These are phyloP conservation scores for Cymbidium sinense DNA, from an alignment of 106 monocot species.

Conservation along the genomic window DNA sequence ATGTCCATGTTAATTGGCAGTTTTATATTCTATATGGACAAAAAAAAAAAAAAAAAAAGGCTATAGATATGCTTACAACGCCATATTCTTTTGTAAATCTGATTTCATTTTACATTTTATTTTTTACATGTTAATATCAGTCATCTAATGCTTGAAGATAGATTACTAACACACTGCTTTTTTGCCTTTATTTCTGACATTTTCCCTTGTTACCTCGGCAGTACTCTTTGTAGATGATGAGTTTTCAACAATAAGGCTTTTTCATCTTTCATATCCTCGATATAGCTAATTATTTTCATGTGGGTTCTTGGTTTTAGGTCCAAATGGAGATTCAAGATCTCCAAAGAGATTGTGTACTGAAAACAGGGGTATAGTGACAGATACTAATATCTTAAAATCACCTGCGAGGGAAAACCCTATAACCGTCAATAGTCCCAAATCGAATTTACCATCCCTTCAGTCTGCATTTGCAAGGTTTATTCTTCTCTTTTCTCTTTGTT, in stretches of 20 bases:
- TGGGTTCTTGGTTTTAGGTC: neutral
- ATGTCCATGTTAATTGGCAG: too few relatives aligned
- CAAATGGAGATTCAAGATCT: slow-evolving; percentile 42
- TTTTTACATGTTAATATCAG: too few relatives aligned
- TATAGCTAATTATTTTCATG: neutral
- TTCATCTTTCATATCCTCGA: neutral
- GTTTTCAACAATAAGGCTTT: neutral
- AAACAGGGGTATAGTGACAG: slow-evolving; percentile 38
- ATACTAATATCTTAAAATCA: slow-evolving; percentile 59
- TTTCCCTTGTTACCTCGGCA: neutral
- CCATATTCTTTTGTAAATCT: too few relatives aligned
- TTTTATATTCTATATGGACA: too few relatives aligned
- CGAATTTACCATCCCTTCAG: slow-evolving; percentile 76
- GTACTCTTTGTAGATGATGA: neutral
- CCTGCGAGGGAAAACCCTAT: slow-evolving; percentile 54
- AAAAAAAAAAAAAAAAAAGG: too few relatives aligned
- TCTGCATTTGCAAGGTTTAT: slow-evolving; percentile 90
- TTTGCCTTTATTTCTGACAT: neutral
- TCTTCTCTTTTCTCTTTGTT: slow-evolving; percentile 9
- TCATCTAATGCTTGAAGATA: neutral
- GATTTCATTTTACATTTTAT: too few relatives aligned
- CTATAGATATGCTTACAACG: too few relatives aligned
- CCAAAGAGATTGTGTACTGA: slow-evolving; percentile 60
- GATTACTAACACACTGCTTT: neutral
- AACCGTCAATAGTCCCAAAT: slow-evolving; percentile 40